Base-by-base conservation (phyloP, 116 monocot genomes). In the Phalaenopsis hybrid region DNA sequence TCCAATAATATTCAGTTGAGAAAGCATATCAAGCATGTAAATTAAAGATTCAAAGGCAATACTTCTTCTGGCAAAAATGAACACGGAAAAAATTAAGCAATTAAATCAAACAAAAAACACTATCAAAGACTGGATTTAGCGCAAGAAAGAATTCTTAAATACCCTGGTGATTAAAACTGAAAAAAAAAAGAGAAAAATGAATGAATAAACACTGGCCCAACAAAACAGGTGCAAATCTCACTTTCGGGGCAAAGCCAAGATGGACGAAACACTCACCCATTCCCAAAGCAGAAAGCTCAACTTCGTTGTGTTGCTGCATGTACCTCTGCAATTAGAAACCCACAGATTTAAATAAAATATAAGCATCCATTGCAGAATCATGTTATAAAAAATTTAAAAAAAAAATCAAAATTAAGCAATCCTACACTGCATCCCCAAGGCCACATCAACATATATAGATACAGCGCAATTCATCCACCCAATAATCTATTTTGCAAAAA, bases 231-330 rank as follows among this genome's bases (percentile, higher is more conserved):
- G 67, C 67, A 67, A 8, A 25, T 67, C 3, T 28, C 67, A 28
- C 1, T 10, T 28, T 11, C 8, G 28, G 23, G 8, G 67, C 0
- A 67, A 67, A 67, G 21, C 3, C 25, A 37, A 11, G 33, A 13
- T n/a, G 46, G 11, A 45, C 21, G 44, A 59, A 81, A 49, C 49
- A 20, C 74, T 59, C 57, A 80, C 84, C 84, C 85, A 85, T 85
- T 65, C 85, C 85, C 41, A 85, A 81, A 12, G 85, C 85, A 68
- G 85, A 85, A 21, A 85, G 81, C 85, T 81, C 85, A 21, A 85
- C 85, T 78, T 85, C 85, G 57, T 81, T 81, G 63, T 85, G 81
- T 77, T 85, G 85, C 78, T 85, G 85, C 85, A 85, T 85, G 57
- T 85, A 85, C 55, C 85, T 85, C 80, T 82, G 75, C 75, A 80